Conservation (phyloP, 306 rosid species). For the Cicer pinnatifidum region DNA sequence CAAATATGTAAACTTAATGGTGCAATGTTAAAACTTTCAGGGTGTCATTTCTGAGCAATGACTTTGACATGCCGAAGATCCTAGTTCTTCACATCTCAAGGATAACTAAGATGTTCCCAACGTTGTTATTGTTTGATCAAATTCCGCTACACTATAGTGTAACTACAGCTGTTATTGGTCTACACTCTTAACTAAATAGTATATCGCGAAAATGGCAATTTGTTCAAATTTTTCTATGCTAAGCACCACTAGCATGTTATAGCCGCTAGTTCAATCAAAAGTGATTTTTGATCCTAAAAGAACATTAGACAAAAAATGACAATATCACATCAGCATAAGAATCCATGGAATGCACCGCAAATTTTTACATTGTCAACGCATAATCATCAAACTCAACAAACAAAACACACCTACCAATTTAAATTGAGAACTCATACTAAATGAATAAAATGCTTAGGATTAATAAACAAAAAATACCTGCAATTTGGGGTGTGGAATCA, state of each 20-base stretch:
- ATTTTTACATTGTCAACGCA: not conserved
- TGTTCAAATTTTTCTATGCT: not conserved
- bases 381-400: not conserved
- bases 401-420: not conserved
- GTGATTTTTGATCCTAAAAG: not conserved
- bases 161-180: not conserved
- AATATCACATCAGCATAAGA: not conserved
- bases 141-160: not conserved
- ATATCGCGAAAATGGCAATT: not conserved
- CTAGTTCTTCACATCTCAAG: not conserved
- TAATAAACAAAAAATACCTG: constrained; percentile 51
- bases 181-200: not conserved
- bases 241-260: not conserved
- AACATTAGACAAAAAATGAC: not conserved
- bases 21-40: not conserved
- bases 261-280: not conserved
- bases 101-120: not conserved
- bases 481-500: constrained; percentile 52
- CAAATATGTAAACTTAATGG: not conserved
- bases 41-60: not conserved
- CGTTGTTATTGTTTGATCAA: not conserved
- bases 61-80: not conserved
- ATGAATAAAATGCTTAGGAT: not conserved
- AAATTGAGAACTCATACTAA: not conserved
- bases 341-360: not conserved